phyloP scores from a whole-genome alignment of 345 rosid species.

The Populus ilicifolia region DNA sequence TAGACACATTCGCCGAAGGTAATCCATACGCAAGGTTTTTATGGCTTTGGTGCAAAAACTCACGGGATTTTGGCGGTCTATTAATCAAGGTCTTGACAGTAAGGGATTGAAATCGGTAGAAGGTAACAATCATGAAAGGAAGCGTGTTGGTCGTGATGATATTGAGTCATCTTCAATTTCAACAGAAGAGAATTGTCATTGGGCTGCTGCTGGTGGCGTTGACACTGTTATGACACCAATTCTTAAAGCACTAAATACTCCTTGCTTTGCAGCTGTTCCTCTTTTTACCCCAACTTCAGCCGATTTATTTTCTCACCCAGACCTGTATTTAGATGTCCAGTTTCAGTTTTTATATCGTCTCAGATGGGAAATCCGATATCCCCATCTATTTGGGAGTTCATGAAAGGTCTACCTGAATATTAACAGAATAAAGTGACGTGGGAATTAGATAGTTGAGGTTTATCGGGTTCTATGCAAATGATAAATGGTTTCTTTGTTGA shows the following conservation, averaged over 20 bases:
- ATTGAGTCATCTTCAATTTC: slow-evolving; percentile 15
- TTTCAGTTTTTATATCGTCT: no score
- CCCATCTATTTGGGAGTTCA: slow-evolving; percentile 32
- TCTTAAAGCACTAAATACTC: slow-evolving; percentile 6
- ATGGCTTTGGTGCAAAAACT: slow-evolving; percentile 28
- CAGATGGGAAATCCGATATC: not conserved
- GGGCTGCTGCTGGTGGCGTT: not conserved
- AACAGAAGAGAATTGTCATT: not conserved
- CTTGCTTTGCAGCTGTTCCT: slow-evolving; percentile 33
- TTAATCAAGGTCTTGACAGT: not conserved
- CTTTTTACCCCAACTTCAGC: not conserved
- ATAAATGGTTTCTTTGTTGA: no score
- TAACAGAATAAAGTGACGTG: no score
- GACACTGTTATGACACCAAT: slow-evolving; percentile 3
- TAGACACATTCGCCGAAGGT: slow-evolving; percentile 20
- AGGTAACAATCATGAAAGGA: not conserved
- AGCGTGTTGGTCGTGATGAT: not conserved
- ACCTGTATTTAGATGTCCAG: no score
- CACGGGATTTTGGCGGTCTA: slow-evolving; percentile 14
- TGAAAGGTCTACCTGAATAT: not conserved
- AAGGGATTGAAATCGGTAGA: not conserved
- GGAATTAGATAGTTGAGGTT: no score
- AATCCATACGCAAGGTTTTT: slow-evolving; percentile 24
- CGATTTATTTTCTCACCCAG: no score
- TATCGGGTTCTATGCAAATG: no score